Percentiles rank a stretch among this genome's conserved stretches.
These are phyloP conservation scores for Heterobasidion occidentale DNA, from an alignment of 1,284 basidiomycete genomes.

Conservation along the genomic window DNA sequence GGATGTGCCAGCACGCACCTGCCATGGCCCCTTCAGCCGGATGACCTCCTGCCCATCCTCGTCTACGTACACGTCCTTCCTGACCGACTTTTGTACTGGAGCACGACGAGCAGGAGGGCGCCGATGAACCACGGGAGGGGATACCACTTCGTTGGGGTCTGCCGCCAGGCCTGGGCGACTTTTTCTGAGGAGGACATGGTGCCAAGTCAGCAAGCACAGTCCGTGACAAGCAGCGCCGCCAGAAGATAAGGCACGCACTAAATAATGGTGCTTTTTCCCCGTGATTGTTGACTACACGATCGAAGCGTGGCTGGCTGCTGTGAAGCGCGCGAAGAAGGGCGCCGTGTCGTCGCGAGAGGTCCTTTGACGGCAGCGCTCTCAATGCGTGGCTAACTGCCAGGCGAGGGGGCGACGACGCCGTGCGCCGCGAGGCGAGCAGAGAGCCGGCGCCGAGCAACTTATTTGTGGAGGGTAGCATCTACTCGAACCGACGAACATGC, in stretches of 20 bases:
- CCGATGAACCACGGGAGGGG: conserved; percentile 91
- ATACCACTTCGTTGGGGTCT: conserved; percentile 93
- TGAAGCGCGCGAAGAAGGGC: conserved; percentile 1
- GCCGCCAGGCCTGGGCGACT: conserved; percentile 68
- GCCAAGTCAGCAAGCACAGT: not conserved
- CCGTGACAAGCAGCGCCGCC: not conserved
- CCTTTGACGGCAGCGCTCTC: not conserved
- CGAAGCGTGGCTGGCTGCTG: conserved; percentile 2
- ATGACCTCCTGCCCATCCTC: conserved; percentile 66
- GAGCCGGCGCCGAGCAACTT: not conserved
- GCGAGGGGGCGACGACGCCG: not conserved
- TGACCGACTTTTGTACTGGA: conserved; percentile 71
- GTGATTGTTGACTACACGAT: conserved; percentile 11
- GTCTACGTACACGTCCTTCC: conserved; percentile 66
- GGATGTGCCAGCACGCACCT: conserved; percentile 45
- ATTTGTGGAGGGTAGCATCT: not conserved
- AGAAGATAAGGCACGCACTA: conserved; percentile 6
- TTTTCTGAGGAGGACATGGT: conserved; percentile 25
- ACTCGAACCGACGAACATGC: not conserved
- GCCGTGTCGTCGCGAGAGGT: not conserved
- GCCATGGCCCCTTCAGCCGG: conserved; percentile 88
- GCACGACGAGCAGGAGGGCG: conserved; percentile 76
- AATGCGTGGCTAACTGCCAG: not conserved
- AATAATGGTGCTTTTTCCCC: conserved; percentile 8
- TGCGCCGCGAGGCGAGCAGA: not conserved